Conservation (phyloP, 2,329 filamentous ascomycete species). For the Blastomyces percursus region DNA sequence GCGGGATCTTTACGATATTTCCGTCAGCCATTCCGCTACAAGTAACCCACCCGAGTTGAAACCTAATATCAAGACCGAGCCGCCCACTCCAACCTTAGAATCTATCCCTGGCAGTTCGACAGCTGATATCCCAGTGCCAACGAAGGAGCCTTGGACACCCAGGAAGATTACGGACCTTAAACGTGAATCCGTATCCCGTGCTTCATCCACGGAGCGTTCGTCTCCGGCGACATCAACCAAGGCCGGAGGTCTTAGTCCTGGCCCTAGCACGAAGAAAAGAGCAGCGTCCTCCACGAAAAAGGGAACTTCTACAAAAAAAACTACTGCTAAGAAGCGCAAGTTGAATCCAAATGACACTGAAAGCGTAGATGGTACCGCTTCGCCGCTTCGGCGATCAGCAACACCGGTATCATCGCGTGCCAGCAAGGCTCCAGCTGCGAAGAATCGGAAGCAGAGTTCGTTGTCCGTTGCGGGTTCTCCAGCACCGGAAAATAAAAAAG, state of each 20-base stretch:
- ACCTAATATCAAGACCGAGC: conserved; percentile 28
- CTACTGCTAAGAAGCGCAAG: conserved; percentile 34
- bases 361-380: conserved; percentile 23
- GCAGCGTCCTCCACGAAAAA: conserved; percentile 24
- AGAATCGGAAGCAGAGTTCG: conserved; percentile 27
- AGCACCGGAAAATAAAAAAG: conserved; percentile 26
- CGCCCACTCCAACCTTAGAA: conserved; percentile 21
- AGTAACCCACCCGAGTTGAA: conserved; percentile 13
- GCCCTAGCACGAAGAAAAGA: conserved; percentile 19
- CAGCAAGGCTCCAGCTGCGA: conserved; percentile 26
- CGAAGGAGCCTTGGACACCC: conserved; percentile 27
- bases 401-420: conserved; percentile 30
- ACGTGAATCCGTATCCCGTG: conserved; percentile 25
- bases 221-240: conserved; percentile 31
- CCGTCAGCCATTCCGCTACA: conserved; percentile 12
- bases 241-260: conserved; percentile 4
- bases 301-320: conserved; percentile 28
- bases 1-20: conserved; percentile 28
- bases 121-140: conserved; percentile 16
- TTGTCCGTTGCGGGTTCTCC: conserved; percentile 31
- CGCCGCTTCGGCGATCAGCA: conserved; percentile 25
- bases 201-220: conserved; percentile 30
- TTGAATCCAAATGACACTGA: conserved; percentile 27
- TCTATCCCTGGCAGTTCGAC: conserved; percentile 21
- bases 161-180: conserved; percentile 33